Base-by-base conservation (phyloP, 2,329 filamentous ascomycete species). In the Metarhizium robertsii region DNA sequence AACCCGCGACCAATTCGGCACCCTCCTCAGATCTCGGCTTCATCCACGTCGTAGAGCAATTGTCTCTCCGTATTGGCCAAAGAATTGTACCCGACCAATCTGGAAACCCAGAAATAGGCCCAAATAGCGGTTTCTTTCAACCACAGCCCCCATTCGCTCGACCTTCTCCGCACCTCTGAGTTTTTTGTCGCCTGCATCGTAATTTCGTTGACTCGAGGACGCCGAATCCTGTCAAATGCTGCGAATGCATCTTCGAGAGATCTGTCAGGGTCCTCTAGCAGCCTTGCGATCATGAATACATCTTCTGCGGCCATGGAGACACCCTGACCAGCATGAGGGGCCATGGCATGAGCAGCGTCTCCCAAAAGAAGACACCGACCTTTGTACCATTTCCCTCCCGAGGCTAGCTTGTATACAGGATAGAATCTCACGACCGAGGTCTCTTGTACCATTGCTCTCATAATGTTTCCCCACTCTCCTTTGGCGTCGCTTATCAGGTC, bases 291-390 rank as follows among this genome's bases (percentile, higher is more conserved):
- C 0, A 74, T 69, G 58, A 79, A 74, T 0, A 71, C 72, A 64
- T 84, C 80, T 62, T 84, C 80, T 11, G 84, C 61, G 0, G 77
- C 80, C 64, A 82, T 79, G 4, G 74, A 77, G 0, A 76, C 73
- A 0, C 80, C 81, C 63, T 83, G 80, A 2, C 79, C 79, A 0
- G 74, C 75, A 6, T 74, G 76, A 0, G 80, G 73, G 2, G 77
- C 75, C 55, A 83, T 68, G 0, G 79, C 78, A 64, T 83, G 79
- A 1, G 77, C 79, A 1, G 79, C 78, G 63, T 83, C 80, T 4
- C 80, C 80, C 2, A 82, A 64, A 1, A 84, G 64, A 3, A 83
- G 69, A 58, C 63, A 65, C 10, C 62, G 57, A 2, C 80, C 71
- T 49, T 57, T 66, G 20, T 53, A 66, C 68, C 68, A 71, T 11